Percentiles rank a stretch among this genome's conserved stretches.
Evolutionary conservation across 345 rosid genomes (phyloP).

Genomic region (Sapria himalayana): DNA sequence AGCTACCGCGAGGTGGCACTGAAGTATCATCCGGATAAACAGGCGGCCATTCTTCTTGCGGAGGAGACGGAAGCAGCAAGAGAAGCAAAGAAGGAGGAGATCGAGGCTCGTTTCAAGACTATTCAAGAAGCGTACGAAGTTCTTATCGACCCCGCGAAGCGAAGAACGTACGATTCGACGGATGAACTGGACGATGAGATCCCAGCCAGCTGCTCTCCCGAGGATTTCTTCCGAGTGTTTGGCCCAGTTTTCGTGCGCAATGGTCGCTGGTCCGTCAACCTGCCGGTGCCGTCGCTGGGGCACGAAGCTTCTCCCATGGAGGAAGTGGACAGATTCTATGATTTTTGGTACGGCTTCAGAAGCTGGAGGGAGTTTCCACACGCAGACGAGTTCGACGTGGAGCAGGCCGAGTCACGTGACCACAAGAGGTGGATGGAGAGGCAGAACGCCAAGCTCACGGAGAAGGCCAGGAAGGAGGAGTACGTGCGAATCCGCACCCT

Average conservation of each 20-base stretch:
- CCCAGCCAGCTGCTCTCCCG: conserved; percentile 66
- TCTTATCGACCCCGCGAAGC: conserved; percentile 65
- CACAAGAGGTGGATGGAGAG: conserved; percentile 99
- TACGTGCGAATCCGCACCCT: conserved; percentile 66
- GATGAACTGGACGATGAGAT: conserved; percentile 97
- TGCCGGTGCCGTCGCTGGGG: conserved; percentile 60
- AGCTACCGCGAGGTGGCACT: conserved; percentile 83
- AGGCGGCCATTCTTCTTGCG: conserved; percentile 58
- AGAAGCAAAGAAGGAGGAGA: conserved; percentile 82
- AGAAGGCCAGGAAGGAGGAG: conserved; percentile 84
- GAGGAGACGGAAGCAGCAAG: conserved; percentile 88
- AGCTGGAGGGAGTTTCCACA: conserved; percentile 99
- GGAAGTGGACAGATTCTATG: conserved; percentile 62
- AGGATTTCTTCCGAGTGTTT: conserved; percentile 89
- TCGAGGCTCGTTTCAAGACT: conserved; percentile 63
- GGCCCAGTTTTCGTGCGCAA: conserved; percentile 95
- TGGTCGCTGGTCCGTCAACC: conserved; percentile 85
- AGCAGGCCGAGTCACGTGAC: conserved; percentile 91
- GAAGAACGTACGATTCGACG: conserved; percentile 84
- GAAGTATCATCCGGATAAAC: conserved; percentile 92
- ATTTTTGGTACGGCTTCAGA: conserved; percentile 79
- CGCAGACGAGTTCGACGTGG: conserved; percentile 85
- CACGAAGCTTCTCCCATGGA: conserved; percentile 41
- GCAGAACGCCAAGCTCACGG: conserved; percentile 75
- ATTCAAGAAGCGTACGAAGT: conserved; percentile 94